These are phyloP conservation scores for Dothidotthia symphoricarpi DNA, from an alignment of 2,329 filamentous ascomycete genomes.

Conservation along the genomic window DNA sequence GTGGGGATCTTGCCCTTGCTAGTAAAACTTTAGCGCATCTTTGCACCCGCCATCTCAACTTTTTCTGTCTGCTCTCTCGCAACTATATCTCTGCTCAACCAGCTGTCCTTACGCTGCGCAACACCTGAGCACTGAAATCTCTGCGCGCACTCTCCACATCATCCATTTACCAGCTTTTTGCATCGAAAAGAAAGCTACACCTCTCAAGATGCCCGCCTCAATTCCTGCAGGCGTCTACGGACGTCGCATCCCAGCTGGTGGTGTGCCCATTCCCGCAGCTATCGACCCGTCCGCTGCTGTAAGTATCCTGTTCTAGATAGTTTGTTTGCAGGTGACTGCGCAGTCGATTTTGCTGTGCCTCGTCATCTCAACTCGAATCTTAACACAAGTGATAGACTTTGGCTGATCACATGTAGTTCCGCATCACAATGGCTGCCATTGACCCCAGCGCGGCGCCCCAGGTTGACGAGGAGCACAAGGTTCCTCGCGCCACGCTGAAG, in stretches of 20 bases:
- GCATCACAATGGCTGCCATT: constrained; percentile 97
- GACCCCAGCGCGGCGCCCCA: constrained; percentile 73
- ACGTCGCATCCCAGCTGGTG: constrained; percentile 83
- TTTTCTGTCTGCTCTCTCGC: constrained; percentile 16
- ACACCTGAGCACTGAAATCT: constrained; percentile 7
- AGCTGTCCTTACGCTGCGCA: constrained; percentile 21
- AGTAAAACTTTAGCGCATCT: constrained; percentile 22
- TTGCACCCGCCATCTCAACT: constrained; percentile 15
- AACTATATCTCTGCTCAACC: constrained; percentile 14
- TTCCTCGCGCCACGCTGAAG: constrained; percentile 83
- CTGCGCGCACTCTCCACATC: background rate
- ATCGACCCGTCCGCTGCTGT: constrained; percentile 77
- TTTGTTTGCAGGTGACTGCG: too few relatives aligned
- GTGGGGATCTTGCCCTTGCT: constrained; percentile 10
- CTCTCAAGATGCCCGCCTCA: constrained; percentile 36
- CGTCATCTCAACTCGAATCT: background rate
- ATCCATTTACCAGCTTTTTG: constrained; percentile 1
- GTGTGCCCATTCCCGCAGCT: constrained; percentile 75
- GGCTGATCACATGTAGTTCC: constrained; percentile 62
- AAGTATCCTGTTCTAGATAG: constrained; percentile 45
- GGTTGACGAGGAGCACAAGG: constrained; percentile 42
- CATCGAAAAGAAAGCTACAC: constrained; percentile 6
- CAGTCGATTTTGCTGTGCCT: background rate
- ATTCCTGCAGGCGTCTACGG: constrained; percentile 79
- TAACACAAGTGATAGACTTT: background rate